Percentiles rank a stretch among this genome's conserved stretches.
Conservation (phyloP, 345 rosid species). For the Cardamine resedifolia region DNA sequence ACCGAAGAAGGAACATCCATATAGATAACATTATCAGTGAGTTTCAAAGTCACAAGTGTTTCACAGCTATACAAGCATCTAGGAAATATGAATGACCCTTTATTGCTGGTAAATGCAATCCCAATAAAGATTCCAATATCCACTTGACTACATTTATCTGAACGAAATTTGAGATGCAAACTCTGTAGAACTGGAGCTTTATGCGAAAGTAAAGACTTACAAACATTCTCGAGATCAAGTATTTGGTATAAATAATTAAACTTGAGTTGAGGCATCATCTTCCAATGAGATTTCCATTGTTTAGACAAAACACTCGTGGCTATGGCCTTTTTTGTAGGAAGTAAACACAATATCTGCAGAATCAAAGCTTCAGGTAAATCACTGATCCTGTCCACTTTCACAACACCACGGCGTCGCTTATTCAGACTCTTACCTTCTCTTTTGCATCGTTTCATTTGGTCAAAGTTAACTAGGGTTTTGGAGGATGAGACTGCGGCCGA, state of each 20-base stretch:
- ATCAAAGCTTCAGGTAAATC: not conserved
- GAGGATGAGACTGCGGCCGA: not conserved
- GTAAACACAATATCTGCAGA: not conserved
- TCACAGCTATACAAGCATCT: not conserved
- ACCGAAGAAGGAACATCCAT: not conserved
- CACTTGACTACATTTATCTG: not conserved
- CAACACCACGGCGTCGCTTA: not conserved
- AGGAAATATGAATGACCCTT: not conserved
- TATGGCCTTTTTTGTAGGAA: not conserved
- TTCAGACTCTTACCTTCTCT: not conserved
- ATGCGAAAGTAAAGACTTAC: not conserved
- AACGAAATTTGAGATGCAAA: not conserved
- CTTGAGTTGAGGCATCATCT: not conserved
- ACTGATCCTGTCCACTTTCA: not conserved
- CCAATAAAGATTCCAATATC: not conserved
- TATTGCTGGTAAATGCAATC: not conserved
- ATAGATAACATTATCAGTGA: not conserved
- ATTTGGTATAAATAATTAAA: not conserved
- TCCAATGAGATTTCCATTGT: not conserved
- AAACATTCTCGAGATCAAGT: not conserved
- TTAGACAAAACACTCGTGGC: not conserved
- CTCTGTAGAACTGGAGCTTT: not conserved
- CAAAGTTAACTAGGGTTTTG: not conserved
- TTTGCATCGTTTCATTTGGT: not conserved
- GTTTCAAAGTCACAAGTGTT: not conserved